phyloP scores from a whole-genome alignment of 495 filamentous ascomycete species.

The Tuber borchii region DNA sequence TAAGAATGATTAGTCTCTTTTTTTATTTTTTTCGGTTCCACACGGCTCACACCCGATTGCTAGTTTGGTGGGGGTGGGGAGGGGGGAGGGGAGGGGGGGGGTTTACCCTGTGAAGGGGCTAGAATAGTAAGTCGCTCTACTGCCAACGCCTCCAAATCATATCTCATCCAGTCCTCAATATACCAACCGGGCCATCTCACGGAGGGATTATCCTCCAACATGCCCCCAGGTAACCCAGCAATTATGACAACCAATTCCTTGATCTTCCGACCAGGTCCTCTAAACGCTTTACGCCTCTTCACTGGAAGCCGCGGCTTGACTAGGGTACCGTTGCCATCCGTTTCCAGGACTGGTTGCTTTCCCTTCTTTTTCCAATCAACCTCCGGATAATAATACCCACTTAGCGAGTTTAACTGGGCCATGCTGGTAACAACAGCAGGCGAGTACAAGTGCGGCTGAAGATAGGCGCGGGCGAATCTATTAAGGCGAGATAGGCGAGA shows the following conservation, averaged over 20 bases:
- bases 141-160: conserved; percentile 35
- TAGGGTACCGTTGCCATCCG: conserved; percentile 25
- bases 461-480: conserved; percentile 26
- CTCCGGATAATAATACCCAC: conserved; percentile 35
- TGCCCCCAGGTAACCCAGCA: conserved; percentile 31
- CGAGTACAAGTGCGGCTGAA: conserved; percentile 22
- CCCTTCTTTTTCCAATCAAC: conserved; percentile 34
- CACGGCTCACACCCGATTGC: not conserved
- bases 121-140: conserved; percentile 34
- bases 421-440: conserved; percentile 34
- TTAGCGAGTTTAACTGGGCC: conserved; percentile 27
- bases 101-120: conserved; percentile 36
- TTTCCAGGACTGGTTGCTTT: conserved; percentile 26
- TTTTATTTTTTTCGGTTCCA: not conserved
- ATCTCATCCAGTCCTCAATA: conserved; percentile 40
- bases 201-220: conserved; percentile 32
- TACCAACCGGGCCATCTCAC: conserved; percentile 38
- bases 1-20: not conserved
- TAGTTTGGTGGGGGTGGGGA: not conserved
- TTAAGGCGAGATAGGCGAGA: conserved; percentile 21
- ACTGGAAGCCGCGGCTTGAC: conserved; percentile 29
- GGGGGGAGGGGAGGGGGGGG: conserved; percentile 7
- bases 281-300: conserved; percentile 25
- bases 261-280: conserved; percentile 18
- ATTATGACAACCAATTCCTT: conserved; percentile 35